Evolutionary conservation across 176 grass and related monocot species (phyloP), one percentile per base, ranked within the genome.

Genomic region (Melocanna baccifera): DNA sequence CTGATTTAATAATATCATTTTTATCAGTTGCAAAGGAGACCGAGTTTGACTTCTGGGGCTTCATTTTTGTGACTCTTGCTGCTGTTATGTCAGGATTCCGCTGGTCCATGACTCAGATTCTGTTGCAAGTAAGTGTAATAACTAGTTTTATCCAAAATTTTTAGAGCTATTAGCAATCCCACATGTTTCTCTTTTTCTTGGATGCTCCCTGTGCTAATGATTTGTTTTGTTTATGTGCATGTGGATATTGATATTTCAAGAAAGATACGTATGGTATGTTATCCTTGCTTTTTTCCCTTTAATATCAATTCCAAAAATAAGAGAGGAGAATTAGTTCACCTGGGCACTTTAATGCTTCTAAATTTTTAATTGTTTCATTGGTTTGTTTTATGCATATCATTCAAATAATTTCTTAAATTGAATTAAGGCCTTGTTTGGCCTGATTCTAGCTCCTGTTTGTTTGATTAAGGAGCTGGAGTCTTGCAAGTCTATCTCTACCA

Each of bases 91-190:
- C 93, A 22, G 96, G 96, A 70, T 99, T 96, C 63, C 91, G 96
- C 64, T 99, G 96, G 96, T 99, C 91, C 62, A 99, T 99, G 96
- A 99, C 96, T 82, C 96, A 99, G 51, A 96, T 99, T 84, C 86
- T 99, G 30, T 89, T 99, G 86, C 96, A 99, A 82, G 96, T 98
- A 71, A 72, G 86, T 72, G 4, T 81, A 62, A 65, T 47, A 69
- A 62, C 55, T 63, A 77, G 41, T 59, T 20, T 23, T 53, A 77
- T 46, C 63, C 12, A 69, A 57, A 73, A 0, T 58, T 71, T 55
- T 67, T 50, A 10, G 62, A 90, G 19, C 25, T 74, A 67, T 85
- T 8, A 22, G 34, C n/a, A 79, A 46, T 22, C 57, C 42, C 52
- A 16, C 13, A 14, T 62, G 16, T 75, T 79, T 55, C 22, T 19